Conservation (phyloP, 2,329 filamentous ascomycete genomes). For the Davidsoniella eucalypti region DNA sequence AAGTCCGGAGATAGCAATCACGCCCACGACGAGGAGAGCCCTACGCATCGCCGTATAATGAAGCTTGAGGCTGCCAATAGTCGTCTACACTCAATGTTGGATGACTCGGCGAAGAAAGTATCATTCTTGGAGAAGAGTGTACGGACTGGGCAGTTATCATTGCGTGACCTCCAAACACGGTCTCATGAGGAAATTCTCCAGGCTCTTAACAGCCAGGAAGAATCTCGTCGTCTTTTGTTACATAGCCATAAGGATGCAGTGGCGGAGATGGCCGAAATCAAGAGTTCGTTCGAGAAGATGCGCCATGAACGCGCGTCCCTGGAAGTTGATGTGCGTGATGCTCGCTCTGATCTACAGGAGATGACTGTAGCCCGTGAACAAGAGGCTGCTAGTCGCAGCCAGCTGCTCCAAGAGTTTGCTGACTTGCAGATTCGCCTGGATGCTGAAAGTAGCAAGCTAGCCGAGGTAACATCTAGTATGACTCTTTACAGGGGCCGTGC, state of each 20-base stretch:
- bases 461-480: conserved; percentile 70
- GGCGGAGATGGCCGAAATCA: conserved; percentile 71
- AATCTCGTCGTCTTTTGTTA: conserved; percentile 65
- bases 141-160: conserved; percentile 68
- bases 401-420: conserved; percentile 80
- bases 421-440: conserved; percentile 89
- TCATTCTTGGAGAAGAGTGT: conserved; percentile 78
- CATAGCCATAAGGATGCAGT: conserved; percentile 75
- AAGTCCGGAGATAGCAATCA: not conserved
- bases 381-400: conserved; percentile 70
- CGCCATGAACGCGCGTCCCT: conserved; percentile 63
- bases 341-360: conserved; percentile 69
- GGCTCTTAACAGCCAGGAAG: conserved; percentile 81
- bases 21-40: conserved; percentile 53
- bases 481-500: conserved; percentile 80
- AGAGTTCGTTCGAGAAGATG: conserved; percentile 71
- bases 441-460: conserved; percentile 67
- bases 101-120: conserved; percentile 85
- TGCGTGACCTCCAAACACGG: conserved; percentile 81
- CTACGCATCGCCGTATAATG: conserved; percentile 64
- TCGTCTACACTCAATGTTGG: conserved; percentile 81
- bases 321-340: conserved; percentile 77
- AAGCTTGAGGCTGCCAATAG: conserved; percentile 87
- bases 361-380: conserved; percentile 65
- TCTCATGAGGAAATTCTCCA: conserved; percentile 91